A percentile compares a stretch with the other conserved stretches of the same genome.
These are phyloP conservation scores for Cercospora berteroae DNA, from an alignment of 2,329 filamentous ascomycete species.

Conservation along the genomic window DNA sequence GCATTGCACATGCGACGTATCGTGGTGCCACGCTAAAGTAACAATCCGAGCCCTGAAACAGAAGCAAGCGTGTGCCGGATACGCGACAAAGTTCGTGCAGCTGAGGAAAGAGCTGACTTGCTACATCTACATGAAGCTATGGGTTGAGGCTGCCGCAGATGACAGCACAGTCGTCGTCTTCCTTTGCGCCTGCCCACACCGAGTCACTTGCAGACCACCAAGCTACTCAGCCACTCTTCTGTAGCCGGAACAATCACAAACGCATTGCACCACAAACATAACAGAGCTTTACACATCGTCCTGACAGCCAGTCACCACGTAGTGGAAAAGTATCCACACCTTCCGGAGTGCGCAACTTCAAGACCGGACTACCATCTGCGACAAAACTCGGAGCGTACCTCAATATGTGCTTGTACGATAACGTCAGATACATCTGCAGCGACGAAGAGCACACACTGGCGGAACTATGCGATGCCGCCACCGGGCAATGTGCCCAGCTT, in stretches of 20 bases:
- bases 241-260: neutral
- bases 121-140: neutral
- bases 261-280: neutral
- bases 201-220: neutral
- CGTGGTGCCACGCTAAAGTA: neutral
- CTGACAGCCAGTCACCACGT: neutral
- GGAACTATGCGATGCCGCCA: slow-evolving; percentile 9
- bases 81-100: neutral
- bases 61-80: neutral
- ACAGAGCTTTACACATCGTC: neutral
- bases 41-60: neutral
- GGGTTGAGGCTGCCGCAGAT: neutral
- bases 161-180: neutral
- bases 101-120: neutral
- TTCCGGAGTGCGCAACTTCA: neutral
- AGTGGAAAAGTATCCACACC: neutral
- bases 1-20: neutral
- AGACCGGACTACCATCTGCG: neutral
- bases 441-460: slow-evolving; percentile 17
- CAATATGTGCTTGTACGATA: slow-evolving; percentile 21
- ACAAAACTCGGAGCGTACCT: neutral
- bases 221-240: neutral
- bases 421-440: slow-evolving; percentile 18
- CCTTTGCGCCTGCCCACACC: neutral
- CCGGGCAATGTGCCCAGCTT: neutral